phyloP scores from a whole-genome alignment of 2,329 filamentous ascomycete species.

The Penicillium sp. region DNA sequence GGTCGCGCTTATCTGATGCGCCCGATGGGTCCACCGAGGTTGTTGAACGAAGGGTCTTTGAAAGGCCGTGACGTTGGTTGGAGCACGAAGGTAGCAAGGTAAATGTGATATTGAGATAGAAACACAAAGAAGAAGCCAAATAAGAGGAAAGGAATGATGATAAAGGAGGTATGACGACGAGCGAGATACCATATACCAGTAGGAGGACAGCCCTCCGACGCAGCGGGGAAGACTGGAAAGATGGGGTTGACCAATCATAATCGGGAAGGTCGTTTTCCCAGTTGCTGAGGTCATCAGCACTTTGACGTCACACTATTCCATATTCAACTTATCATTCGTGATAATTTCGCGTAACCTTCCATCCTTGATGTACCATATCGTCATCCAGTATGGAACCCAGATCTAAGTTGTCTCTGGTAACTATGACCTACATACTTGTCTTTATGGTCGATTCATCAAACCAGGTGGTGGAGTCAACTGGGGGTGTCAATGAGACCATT shows the following conservation, averaged over 20 bases:
- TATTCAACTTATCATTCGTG: not conserved
- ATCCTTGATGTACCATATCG: not conserved
- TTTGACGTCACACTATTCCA: conserved; percentile 13
- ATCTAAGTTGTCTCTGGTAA: not conserved
- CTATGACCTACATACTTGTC: not conserved
- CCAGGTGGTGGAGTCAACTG: not conserved
- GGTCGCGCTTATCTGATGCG: conserved; percentile 4
- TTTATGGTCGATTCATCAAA: not conserved
- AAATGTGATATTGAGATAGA: not conserved
- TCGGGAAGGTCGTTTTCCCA: not conserved
- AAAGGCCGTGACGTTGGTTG: not conserved
- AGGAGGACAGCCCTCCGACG: conserved; percentile 19
- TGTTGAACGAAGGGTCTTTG: too few relatives aligned
- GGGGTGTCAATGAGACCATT: conserved; percentile 56
- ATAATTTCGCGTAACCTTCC: not conserved
- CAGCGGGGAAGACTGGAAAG: not conserved
- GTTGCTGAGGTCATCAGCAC: conserved; percentile 3
- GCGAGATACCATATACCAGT: not conserved
- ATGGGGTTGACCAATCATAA: conserved; percentile 12
- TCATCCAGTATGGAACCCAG: not conserved
- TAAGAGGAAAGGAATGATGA: not conserved
- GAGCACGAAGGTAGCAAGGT: not conserved
- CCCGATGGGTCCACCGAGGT: not conserved
- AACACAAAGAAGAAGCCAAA: not conserved
- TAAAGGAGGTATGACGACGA: not conserved